phyloP scores from a whole-genome alignment of 345 rosid species.

The Atalantia buxifolia region DNA sequence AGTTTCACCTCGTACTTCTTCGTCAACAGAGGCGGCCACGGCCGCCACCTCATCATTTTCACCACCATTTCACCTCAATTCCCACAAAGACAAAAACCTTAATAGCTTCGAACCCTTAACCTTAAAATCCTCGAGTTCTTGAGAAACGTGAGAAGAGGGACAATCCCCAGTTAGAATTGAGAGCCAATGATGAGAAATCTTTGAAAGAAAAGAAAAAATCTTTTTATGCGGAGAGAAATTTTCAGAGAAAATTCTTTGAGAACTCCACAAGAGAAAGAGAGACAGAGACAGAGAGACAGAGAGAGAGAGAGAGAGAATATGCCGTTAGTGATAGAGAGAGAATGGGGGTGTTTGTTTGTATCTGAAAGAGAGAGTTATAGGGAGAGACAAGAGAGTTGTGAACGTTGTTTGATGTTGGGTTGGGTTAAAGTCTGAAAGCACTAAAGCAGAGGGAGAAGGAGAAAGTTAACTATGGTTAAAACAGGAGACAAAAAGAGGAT shows the following conservation, averaged over 20 bases:
- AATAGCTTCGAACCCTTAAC: constrained; percentile 2
- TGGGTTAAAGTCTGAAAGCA: constrained; percentile 11
- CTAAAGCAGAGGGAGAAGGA: neutral
- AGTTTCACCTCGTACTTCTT: constrained; percentile 76
- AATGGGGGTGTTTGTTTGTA: neutral
- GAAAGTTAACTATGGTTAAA: constrained; percentile 9
- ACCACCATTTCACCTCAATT: constrained; percentile 57
- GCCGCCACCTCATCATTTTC: constrained; percentile 99
- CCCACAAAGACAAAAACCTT: neutral
- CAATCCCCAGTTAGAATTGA: neutral
- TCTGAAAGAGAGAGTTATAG: neutral
- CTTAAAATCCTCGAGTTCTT: neutral
- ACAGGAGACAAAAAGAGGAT: neutral
- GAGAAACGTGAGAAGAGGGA: neutral
- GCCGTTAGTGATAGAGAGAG: constrained; percentile 3
- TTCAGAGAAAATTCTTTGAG: neutral
- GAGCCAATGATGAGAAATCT: neutral
- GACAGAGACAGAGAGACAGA: neutral
- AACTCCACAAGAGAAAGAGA: neutral
- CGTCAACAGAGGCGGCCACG: constrained; percentile 79
- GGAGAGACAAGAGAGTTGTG: neutral
- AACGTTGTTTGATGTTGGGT: neutral
- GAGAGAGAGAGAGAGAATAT: neutral
- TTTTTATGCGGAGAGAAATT: neutral
- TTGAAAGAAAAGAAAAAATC: neutral